A percentile compares a stretch with the other conserved stretches of the same genome.
phyloP scores from a whole-genome alignment of 345 rosid genomes.

The Hibiscus trionum region DNA sequence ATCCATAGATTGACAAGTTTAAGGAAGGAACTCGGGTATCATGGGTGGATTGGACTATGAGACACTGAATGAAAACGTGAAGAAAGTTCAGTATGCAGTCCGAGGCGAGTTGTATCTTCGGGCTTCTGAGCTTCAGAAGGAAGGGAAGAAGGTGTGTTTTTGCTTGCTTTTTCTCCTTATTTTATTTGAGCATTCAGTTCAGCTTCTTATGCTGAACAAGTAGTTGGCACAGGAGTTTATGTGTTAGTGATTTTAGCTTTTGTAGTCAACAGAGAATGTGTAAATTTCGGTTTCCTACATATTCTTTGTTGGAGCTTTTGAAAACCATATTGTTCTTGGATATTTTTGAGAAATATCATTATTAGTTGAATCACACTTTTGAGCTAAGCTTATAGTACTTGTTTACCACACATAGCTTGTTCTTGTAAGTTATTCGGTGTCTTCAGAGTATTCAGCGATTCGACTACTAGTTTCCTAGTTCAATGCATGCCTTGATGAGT shows the following conservation, averaged over 20 bases:
- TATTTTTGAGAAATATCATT: not conserved
- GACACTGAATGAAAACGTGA: constrained; percentile 74
- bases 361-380: not conserved
- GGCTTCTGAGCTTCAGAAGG: constrained; percentile 98
- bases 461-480: not conserved
- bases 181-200: not conserved
- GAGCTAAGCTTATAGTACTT: not conserved
- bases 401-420: not conserved
- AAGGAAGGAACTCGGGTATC: constrained; percentile 22
- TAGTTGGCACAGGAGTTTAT: not conserved
- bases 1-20: constrained; percentile 3
- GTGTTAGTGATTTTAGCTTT: not conserved
- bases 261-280: not conserved
- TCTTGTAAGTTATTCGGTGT: not conserved
- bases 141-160: constrained; percentile 78
- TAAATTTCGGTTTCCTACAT: no score
- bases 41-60: constrained; percentile 87
- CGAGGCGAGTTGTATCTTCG: constrained; percentile 97
- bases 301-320: not conserved
- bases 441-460: not conserved
- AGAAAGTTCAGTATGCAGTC: constrained; percentile 91
- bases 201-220: no score
- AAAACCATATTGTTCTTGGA: not conserved
- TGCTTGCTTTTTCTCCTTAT: not conserved
- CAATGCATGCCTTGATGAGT: not conserved